Evolutionary conservation across 371 early-diverging fungal genomes (phyloP).

Genomic region (Apophysomyces trapeziformis): DNA sequence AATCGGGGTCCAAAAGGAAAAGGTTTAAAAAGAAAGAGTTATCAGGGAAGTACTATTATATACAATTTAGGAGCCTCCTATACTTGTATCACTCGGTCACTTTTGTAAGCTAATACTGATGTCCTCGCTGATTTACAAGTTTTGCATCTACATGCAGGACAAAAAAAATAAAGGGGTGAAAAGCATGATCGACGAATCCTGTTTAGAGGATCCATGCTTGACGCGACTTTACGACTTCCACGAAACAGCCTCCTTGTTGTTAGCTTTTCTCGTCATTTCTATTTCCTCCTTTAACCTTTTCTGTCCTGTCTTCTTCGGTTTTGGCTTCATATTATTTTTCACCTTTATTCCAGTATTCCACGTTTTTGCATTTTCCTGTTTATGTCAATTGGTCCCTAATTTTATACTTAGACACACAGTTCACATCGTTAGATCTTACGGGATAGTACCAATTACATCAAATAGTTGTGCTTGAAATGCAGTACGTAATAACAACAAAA

Average conservation of each 20-base stretch:
- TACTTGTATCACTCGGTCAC: not conserved
- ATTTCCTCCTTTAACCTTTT: not conserved
- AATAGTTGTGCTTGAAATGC: not conserved
- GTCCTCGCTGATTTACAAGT: conserved; percentile 8
- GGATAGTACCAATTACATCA: not conserved
- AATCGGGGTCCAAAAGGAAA: not conserved
- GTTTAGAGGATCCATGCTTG: conserved; percentile 6
- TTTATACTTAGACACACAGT: not conserved
- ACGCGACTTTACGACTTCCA: not conserved
- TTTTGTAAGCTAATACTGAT: not conserved
- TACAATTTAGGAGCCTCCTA: conserved; percentile 2
- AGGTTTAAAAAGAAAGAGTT: not conserved
- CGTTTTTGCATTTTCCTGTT: conserved; percentile 5
- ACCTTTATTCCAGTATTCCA: not conserved
- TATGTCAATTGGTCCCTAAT: conserved; percentile 7
- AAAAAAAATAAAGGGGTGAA: not conserved
- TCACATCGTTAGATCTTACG: not conserved
- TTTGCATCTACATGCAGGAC: conserved; percentile 8
- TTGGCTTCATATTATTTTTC: no score
- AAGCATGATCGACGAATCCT: conserved; percentile 11
- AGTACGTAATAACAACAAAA: not conserved
- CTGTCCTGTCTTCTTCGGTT: not conserved
- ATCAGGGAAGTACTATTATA: conserved; percentile 1
- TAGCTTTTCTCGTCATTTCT: conserved; percentile 8
- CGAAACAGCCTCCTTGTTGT: conserved; percentile 3